A percentile compares a stretch with the other conserved stretches of the same genome.
These are phyloP conservation scores for Yamadazyma aaseri DNA, from an alignment of 1,139 yeast genomes.

Conservation along the genomic window DNA sequence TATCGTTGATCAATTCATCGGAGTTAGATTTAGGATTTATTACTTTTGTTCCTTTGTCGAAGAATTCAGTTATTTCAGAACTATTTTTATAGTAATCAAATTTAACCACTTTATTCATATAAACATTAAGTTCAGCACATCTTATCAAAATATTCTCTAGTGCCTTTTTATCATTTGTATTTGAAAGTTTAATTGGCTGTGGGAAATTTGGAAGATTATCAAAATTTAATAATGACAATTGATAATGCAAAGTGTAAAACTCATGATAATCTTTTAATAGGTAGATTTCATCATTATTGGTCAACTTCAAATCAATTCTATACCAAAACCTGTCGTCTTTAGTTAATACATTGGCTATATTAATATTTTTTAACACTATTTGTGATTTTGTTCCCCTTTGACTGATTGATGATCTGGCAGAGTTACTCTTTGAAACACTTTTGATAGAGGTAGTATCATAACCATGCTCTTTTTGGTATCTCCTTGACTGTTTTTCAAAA, in stretches of 20 bases:
- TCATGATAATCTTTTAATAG: slow-evolving; percentile 44
- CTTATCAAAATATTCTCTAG: slow-evolving; percentile 23
- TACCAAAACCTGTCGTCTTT: slow-evolving; percentile 42
- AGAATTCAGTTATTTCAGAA: slow-evolving; percentile 17
- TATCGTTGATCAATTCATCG: slow-evolving; percentile 22
- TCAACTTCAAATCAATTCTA: slow-evolving; percentile 36
- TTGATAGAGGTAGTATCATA: background rate
- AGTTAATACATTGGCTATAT: slow-evolving; percentile 35
- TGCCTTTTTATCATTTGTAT: slow-evolving; percentile 17
- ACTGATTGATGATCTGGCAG: background rate
- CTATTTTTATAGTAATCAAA: slow-evolving; percentile 16
- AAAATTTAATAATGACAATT: slow-evolving; percentile 16
- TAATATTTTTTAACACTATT: slow-evolving; percentile 29
- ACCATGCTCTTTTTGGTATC: background rate
- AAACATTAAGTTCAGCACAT: slow-evolving; percentile 34
- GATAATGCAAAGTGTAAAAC: slow-evolving; percentile 40
- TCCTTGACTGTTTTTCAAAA: slow-evolving; percentile 11
- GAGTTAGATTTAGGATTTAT: slow-evolving; percentile 10
- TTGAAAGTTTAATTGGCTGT: slow-evolving; percentile 28
- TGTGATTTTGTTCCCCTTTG: background rate
- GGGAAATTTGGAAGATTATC: slow-evolving; percentile 35
- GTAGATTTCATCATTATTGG: slow-evolving; percentile 29
- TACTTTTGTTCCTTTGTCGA: slow-evolving; percentile 7
- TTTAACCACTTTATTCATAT: slow-evolving; percentile 28
- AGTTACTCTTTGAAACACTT: no score